A percentile compares a stretch with the other conserved stretches of the same genome.
Conservation (phyloP, 768 basidiomycete species). For the Coprinopsis strossmayeri region DNA sequence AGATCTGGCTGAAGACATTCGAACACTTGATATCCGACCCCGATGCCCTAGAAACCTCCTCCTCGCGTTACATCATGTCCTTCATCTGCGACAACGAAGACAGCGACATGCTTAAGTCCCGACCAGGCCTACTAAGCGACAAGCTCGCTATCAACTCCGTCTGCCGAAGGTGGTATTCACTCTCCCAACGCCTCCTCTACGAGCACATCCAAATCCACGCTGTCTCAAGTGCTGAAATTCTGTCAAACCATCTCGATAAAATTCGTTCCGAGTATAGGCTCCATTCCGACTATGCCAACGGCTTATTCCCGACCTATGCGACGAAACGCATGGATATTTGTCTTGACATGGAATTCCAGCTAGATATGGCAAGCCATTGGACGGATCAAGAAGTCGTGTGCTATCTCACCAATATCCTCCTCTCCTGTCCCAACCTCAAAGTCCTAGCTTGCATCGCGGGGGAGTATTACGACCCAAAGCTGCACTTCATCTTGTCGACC, state of each 20-base stretch:
- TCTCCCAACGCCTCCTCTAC: background rate
- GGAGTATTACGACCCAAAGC: background rate
- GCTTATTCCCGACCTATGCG: background rate
- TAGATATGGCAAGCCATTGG: background rate
- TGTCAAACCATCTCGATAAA: background rate
- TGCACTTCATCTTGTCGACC: background rate
- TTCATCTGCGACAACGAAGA: conserved; percentile 16
- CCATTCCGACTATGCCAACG: too few species aligned
- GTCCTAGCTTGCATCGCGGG: background rate
- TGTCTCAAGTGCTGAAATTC: background rate
- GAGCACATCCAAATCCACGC: background rate
- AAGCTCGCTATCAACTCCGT: background rate
- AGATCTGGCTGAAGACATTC: conserved; percentile 23
- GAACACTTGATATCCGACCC: conserved; percentile 17
- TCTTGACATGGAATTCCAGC: background rate
- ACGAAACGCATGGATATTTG: background rate
- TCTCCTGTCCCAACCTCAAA: background rate
- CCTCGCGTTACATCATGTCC: conserved; percentile 18
- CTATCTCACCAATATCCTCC: background rate
- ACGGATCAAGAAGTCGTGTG: background rate
- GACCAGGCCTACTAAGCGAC: background rate
- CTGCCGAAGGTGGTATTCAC: background rate
- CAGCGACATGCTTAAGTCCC: background rate
- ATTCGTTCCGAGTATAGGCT: background rate
- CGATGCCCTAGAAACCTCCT: conserved; percentile 16